phyloP scores from a whole-genome alignment of 768 basidiomycete genomes.

The Boletus coccyginus region DNA sequence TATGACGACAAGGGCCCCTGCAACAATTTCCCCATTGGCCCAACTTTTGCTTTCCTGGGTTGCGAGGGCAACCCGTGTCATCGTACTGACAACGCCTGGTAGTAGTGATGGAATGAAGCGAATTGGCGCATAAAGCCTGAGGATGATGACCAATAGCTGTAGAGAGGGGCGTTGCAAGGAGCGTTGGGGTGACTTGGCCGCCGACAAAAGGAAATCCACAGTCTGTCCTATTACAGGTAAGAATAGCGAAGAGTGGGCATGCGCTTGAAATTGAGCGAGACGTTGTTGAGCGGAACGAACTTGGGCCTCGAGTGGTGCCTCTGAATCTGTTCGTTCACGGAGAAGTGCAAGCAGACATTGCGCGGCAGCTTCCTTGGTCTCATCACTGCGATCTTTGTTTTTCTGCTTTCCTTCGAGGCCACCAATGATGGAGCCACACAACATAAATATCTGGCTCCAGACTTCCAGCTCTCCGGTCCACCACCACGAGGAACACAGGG shows the following conservation, averaged over 20 bases:
- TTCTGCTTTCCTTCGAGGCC: conserved; percentile 68
- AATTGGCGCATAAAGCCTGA: conserved; percentile 46
- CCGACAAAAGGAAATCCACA: conserved; percentile 65
- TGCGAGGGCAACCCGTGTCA: conserved; percentile 69
- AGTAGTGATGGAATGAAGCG: conserved; percentile 67
- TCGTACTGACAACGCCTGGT: conserved; percentile 79
- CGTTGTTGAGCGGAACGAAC: conserved; percentile 16
- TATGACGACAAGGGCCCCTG: conserved; percentile 56
- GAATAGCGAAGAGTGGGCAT: conserved; percentile 48
- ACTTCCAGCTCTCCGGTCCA: conserved; percentile 68
- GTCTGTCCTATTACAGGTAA: conserved; percentile 83
- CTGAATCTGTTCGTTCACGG: conserved; percentile 44
- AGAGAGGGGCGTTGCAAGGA: conserved; percentile 67
- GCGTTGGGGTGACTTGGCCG: conserved; percentile 53
- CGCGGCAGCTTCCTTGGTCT: conserved; percentile 75
- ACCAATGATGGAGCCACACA: conserved; percentile 63
- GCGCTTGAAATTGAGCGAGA: conserved; percentile 40
- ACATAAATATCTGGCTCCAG: conserved; percentile 87
- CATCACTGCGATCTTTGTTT: conserved; percentile 68
- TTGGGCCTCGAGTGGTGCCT: conserved; percentile 34
- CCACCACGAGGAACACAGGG: conserved; percentile 79
- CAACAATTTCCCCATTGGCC: conserved; percentile 69
- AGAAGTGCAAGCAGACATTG: conserved; percentile 64
- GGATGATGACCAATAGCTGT: conserved; percentile 50
- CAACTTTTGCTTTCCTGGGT: conserved; percentile 55